Conservation (phyloP, 331 rosid species). For the Quercus tomentella region DNA sequence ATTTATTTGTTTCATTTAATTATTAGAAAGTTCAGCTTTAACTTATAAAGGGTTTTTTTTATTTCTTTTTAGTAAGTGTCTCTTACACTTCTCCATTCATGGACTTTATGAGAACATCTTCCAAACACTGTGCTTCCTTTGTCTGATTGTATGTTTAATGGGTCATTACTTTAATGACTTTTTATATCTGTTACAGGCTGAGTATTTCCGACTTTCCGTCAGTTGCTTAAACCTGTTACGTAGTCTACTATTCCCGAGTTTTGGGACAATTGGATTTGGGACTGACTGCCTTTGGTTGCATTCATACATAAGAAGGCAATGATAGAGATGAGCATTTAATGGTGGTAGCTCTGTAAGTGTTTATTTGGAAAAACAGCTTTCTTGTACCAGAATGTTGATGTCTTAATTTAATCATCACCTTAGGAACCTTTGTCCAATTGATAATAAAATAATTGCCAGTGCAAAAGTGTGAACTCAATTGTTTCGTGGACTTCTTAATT, state of each 20-base stretch:
- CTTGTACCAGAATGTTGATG: constrained; percentile 43
- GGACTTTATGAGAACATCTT: background rate
- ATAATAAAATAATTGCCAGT: constrained; percentile 40
- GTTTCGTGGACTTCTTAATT: constrained; percentile 20
- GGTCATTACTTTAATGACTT: background rate
- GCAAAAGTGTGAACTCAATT: constrained; percentile 28
- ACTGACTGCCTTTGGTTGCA: constrained; percentile 35
- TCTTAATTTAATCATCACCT: constrained; percentile 38
- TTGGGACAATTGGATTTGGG: constrained; percentile 36
- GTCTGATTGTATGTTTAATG: background rate
- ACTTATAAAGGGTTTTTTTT: no score
- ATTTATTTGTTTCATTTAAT: background rate
- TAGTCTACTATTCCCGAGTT: constrained; percentile 45
- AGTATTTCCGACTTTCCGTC: constrained; percentile 64
- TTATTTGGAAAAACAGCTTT: constrained; percentile 44
- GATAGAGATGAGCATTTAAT: constrained; percentile 17
- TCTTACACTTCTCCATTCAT: no score
- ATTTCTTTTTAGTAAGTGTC: no score
- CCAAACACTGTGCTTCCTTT: constrained; percentile 2
- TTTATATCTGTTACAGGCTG: constrained; percentile 60
- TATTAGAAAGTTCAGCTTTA: no score
- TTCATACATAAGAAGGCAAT: constrained; percentile 43
- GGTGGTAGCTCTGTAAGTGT: constrained; percentile 4
- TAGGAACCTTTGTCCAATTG: constrained; percentile 34
- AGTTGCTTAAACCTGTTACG: constrained; percentile 97